phyloP scores from a whole-genome alignment of 1,284 basidiomycete genomes.

The Wallemia ichthyophaga region DNA sequence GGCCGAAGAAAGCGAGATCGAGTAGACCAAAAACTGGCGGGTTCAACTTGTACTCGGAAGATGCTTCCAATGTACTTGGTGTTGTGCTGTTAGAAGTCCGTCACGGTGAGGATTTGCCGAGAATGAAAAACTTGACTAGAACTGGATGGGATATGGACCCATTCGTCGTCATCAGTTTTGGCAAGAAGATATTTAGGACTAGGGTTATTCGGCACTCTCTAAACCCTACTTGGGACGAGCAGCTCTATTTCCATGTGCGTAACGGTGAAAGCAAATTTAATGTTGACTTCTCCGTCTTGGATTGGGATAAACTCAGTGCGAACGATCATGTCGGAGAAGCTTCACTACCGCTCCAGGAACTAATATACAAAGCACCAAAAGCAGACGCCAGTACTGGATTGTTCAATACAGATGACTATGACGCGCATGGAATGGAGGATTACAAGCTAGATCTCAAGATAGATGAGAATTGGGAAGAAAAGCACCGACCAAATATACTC shows the following conservation, averaged over 20 bases:
- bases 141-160: slow-evolving; percentile 91
- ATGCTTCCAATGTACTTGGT: slow-evolving; percentile 46
- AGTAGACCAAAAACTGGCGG: slow-evolving; percentile 15
- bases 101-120: slow-evolving; percentile 50
- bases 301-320: slow-evolving; percentile 77
- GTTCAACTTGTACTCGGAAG: slow-evolving; percentile 33
- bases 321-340: slow-evolving; percentile 65
- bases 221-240: slow-evolving; percentile 82
- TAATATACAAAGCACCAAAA: slow-evolving; percentile 40
- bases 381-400: slow-evolving; percentile 39
- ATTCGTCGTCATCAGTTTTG: slow-evolving; percentile 80
- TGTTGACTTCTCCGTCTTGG: slow-evolving; percentile 49
- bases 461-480: slow-evolving; percentile 33
- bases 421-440: slow-evolving; percentile 33
- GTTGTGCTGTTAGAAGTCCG: slow-evolving; percentile 60
- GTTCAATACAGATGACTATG: slow-evolving; percentile 27
- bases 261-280: slow-evolving; percentile 50
- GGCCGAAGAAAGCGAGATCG: slow-evolving; percentile 9
- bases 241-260: slow-evolving; percentile 78
- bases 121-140: slow-evolving; percentile 56
- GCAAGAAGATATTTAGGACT: slow-evolving; percentile 86
- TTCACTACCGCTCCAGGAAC: slow-evolving; percentile 32
- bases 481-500: slow-evolving; percentile 23
- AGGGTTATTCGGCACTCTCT: slow-evolving; percentile 61
- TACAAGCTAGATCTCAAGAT: slow-evolving; percentile 28